These are phyloP conservation scores for Nephelium lappaceum DNA, from an alignment of 345 rosid genomes.

Conservation along the genomic window DNA sequence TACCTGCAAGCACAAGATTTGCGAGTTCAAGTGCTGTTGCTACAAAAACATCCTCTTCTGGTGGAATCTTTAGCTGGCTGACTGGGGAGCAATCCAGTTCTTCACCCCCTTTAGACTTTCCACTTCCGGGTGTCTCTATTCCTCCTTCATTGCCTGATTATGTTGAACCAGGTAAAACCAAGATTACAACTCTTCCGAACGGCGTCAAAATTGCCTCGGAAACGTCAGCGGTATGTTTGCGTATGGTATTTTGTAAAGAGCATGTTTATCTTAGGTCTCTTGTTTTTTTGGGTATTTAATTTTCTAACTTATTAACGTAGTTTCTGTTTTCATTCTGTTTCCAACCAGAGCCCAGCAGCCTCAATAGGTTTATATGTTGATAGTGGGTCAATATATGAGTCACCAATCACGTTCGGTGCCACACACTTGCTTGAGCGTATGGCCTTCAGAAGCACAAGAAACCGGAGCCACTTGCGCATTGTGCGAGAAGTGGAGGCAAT, in stretches of 20 bases:
- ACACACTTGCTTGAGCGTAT: conserved; percentile 84
- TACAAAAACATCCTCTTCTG: conserved; percentile 43
- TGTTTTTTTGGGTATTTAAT: conserved; percentile 17
- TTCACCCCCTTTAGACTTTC: conserved; percentile 52
- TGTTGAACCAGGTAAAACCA: conserved; percentile 59
- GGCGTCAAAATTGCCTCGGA: conserved; percentile 63
- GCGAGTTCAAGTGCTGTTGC: conserved; percentile 66
- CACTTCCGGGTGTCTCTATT: conserved; percentile 60
- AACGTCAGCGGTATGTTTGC: conserved; percentile 51
- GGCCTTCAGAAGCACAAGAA: conserved; percentile 88
- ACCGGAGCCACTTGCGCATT: conserved; percentile 75
- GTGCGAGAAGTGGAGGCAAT: conserved; percentile 87
- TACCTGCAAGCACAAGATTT: conserved; percentile 35
- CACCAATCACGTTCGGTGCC: conserved; percentile 65
- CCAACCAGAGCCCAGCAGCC: conserved; percentile 68
- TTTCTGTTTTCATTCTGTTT: conserved; percentile 28
- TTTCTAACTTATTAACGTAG: conserved; percentile 9
- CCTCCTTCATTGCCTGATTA: conserved; percentile 74
- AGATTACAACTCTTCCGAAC: conserved; percentile 64
- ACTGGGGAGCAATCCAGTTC: conserved; percentile 56
- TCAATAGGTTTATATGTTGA: conserved; percentile 79
- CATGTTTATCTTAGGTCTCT: conserved; percentile 17
- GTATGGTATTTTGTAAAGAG: conserved; percentile 20
- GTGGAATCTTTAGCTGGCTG: conserved; percentile 68
- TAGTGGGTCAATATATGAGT: conserved; percentile 76